Evolutionary conservation across 495 filamentous ascomycete genomes (phyloP), one percentile per base, ranked within the genome.

Genomic region (Neurospora sp.): DNA sequence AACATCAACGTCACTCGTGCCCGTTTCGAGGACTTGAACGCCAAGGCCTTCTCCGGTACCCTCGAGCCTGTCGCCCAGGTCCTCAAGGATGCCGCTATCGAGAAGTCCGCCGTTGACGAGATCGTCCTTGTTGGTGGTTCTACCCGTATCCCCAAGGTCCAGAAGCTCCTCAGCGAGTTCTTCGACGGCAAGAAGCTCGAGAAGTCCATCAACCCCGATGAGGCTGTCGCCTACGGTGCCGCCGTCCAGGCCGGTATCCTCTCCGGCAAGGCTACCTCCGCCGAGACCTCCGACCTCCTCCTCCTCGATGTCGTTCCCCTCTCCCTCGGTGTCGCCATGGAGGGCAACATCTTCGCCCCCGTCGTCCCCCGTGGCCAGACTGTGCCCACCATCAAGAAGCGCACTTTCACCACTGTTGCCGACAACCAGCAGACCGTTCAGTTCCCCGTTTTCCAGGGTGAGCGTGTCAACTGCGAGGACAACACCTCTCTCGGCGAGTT

Each of bases 181-280:
- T 98, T 97, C 89, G 93, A 97, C 83, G 93, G 93, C 83, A 99
- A 99, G 92, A 96, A 98, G 88, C 90, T 97, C 77, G 97, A 98
- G 90, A 97, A 97, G 89, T 93, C 91, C 85, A 98, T 99, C 88
- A 98, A 99, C 90, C 96, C 96, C 76, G 96, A 99, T 79, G 96
- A 98, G 89, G 96, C 96, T 76, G 96, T 98, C 78, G 96, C 96
- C 80, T 98, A 98, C 87, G 96, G 96, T 90, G 96, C 96, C 77
- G 96, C 96, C 76, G 96, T 99, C 80, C 96, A 98, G 87, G 96
- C 94, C 75, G 96, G 94, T 87, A 97, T 98, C 82, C 92, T 99
- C 76, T 97, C 94, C 71, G 96, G 96, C 83, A 96, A 98, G 86
- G 93, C 93, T 77, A 96, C 92, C 73, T 97, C 94, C 71, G 96